Evolutionary conservation across 2,329 filamentous ascomycete species (phyloP), one percentile per base, ranked within the genome.

Genomic region (Aspergillus aculeatinus): DNA sequence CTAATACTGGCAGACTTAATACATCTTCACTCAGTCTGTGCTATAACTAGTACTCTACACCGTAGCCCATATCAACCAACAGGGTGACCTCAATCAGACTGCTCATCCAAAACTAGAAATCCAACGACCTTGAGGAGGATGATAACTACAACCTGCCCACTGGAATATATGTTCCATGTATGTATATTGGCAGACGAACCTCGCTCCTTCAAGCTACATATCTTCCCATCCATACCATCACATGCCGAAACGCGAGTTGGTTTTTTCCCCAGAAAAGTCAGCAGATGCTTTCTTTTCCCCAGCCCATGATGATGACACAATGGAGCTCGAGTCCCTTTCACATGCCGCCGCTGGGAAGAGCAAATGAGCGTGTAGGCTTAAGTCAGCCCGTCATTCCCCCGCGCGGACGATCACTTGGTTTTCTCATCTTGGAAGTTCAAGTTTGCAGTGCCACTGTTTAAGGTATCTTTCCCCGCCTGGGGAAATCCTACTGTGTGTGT

Each of bases 351-450:
- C 19, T 25, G 47, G 4, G 5, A n/a, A 1, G 44, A 60, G 51
- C 59, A 60, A 60, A 60, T 60, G 14, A 51, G 47, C 35, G 33
- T 4, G 33, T 39, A 19, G 33, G 42, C 55, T 53, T 58, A 58
- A 50, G 59, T 60, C 59, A 60, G 59, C 59, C 53, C 59, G 55
- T 60, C 59, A 60, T 58, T 29, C 27, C 39, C 39, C 39, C 39
- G 33, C 39, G 39, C 39, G 39, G 39, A 44, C 39, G 39, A 44
- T 44, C 39, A 35, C 39, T 19, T 23, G 23, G 23, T 23, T 44
- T 7, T 44, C 39, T n/a, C 39, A n/a, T 44, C 4, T 9, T 16
- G 39, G 39, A 16, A 16, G 5, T 44, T 19, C 39, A 5, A 19
- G 39, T 44, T 44, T 19, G 5, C 4, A 19, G 6, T 44, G 39